Evolutionary conservation across 345 rosid species (phyloP).

Genomic region (Eucalyptus curtisii): DNA sequence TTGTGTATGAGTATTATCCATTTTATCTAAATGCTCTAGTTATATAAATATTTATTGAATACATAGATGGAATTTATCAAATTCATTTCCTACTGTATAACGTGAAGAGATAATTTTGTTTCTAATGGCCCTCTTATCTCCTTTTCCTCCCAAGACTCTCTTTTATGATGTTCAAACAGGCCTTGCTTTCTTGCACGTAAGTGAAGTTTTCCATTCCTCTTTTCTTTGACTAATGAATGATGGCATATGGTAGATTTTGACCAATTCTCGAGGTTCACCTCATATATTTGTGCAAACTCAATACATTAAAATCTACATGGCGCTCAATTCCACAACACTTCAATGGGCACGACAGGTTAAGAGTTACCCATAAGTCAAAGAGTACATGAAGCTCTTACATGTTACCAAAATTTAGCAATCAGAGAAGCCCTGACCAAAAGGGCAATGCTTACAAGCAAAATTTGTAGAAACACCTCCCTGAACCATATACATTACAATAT

Average conservation of each 20-base stretch:
- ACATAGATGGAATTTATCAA: rapidly evolving
- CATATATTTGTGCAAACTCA: background rate
- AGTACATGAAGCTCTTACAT: background rate
- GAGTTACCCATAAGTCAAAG: background rate
- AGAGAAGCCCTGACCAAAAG: background rate
- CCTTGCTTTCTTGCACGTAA: background rate
- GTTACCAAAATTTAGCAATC: background rate
- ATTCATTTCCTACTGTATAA: background rate
- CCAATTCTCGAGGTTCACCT: background rate
- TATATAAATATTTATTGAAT: background rate
- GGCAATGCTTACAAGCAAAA: background rate
- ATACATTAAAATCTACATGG: background rate
- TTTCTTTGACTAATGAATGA: background rate
- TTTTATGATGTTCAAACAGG: background rate
- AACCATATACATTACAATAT: background rate
- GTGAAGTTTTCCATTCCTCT: background rate
- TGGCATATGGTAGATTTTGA: background rate
- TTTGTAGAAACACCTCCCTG: background rate
- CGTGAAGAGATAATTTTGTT: background rate
- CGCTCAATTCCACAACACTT: background rate
- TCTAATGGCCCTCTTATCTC: background rate
- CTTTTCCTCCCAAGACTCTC: background rate
- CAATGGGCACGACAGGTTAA: background rate
- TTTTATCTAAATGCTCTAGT: rapidly evolving
- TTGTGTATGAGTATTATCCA: rapidly evolving